Evolutionary conservation across 2,329 filamentous ascomycete species (phyloP).

Genomic region (Monilinia fructicola): DNA sequence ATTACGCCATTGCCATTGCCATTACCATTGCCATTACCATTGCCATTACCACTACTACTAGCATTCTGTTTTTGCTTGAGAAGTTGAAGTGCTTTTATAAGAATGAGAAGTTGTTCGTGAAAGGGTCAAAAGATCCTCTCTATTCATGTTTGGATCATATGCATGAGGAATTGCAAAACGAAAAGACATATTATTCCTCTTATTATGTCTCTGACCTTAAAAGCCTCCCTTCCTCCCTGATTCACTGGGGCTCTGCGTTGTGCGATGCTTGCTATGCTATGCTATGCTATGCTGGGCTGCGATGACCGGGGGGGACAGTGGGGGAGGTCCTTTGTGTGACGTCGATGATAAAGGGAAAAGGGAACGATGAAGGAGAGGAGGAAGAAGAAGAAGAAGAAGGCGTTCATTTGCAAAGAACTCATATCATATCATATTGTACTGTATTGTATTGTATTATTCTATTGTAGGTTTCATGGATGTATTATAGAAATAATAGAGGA

Average conservation of each 20-base stretch:
- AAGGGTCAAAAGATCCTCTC: slow-evolving; percentile 37
- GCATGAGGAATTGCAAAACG: slow-evolving; percentile 31
- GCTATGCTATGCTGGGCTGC: neutral
- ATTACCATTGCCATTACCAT: slow-evolving; percentile 23
- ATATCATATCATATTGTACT: neutral
- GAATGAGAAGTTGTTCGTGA: slow-evolving; percentile 33
- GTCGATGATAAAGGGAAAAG: slow-evolving; percentile 20
- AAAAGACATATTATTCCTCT: slow-evolving; percentile 30
- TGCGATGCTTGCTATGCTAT: neutral
- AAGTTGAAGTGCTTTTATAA: slow-evolving; percentile 27
- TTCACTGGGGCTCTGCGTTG: slow-evolving; percentile 7
- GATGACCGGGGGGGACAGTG: slow-evolving; percentile 5
- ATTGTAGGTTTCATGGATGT: neutral
- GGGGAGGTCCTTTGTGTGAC: slow-evolving; percentile 9
- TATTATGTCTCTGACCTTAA: slow-evolving; percentile 6
- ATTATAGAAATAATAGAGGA: too few species aligned
- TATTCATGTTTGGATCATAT: slow-evolving; percentile 39
- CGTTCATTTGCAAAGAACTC: neutral
- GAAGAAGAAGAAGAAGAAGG: too few species aligned
- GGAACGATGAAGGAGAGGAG: neutral
- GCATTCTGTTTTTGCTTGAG: slow-evolving; percentile 25
- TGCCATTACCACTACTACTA: slow-evolving; percentile 25
- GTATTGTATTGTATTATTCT: neutral
- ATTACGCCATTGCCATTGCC: slow-evolving; percentile 19
- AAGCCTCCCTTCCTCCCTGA: neutral